Evolutionary conservation across 805 yeast genomes (phyloP).

Genomic region (Suhomyces pyralidae): DNA sequence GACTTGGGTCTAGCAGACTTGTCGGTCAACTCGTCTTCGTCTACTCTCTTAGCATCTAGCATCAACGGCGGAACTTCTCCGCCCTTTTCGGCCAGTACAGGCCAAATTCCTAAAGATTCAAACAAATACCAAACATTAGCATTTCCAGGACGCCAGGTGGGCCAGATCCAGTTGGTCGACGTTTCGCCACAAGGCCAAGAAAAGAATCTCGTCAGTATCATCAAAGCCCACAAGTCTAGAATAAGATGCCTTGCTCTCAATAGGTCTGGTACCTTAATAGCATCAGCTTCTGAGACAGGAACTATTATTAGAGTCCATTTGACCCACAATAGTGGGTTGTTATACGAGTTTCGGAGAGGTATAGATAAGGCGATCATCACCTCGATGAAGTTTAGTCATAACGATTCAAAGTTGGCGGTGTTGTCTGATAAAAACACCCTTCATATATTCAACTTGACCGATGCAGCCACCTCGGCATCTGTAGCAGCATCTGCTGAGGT

Average conservation of each 20-base stretch:
- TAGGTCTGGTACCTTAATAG: constrained; percentile 63
- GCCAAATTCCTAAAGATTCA: constrained; percentile 9
- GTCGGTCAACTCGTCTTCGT: constrained; percentile 26
- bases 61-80: constrained; percentile 3
- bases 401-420: constrained; percentile 74
- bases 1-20: constrained; percentile 63
- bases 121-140: constrained; percentile 54
- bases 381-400: constrained; percentile 79
- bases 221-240: constrained; percentile 72
- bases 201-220: constrained; percentile 59
- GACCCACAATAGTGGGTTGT: constrained; percentile 59
- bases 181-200: constrained; percentile 64
- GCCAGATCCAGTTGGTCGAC: constrained; percentile 80
- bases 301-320: constrained; percentile 76
- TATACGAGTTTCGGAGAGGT: constrained; percentile 89
- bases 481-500: neutral
- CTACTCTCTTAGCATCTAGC: neutral
- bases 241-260: constrained; percentile 64
- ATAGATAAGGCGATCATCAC: constrained; percentile 79
- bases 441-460: constrained; percentile 67
- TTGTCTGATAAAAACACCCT: constrained; percentile 86
- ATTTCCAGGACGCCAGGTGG: constrained; percentile 71
- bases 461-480: neutral
- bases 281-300: constrained; percentile 80
- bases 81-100: constrained; percentile 7